phyloP scores from a whole-genome alignment of 2,329 filamentous ascomycete genomes.

The Fusarium pseudocircinatum region DNA sequence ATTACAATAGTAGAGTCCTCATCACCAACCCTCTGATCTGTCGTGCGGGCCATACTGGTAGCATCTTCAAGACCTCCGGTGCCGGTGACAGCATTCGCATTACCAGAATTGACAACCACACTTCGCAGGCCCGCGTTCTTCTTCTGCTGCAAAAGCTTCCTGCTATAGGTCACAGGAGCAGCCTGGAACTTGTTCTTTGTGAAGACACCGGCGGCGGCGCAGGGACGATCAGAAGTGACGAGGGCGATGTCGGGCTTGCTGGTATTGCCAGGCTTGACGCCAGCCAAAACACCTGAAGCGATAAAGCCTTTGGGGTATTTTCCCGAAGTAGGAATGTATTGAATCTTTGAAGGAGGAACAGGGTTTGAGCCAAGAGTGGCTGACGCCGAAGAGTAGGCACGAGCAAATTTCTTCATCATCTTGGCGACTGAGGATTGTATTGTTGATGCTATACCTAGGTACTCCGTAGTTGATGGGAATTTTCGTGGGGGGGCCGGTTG shows the following conservation, averaged over 20 bases:
- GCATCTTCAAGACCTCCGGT: slow-evolving; percentile 91
- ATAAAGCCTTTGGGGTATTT: slow-evolving; percentile 91
- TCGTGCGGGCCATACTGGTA: slow-evolving; percentile 79
- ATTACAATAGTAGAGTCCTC: slow-evolving; percentile 83
- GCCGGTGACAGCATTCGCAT: slow-evolving; percentile 96
- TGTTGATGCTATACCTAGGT: slow-evolving; percentile 8
- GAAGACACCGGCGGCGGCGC: slow-evolving; percentile 90
- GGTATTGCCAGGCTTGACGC: slow-evolving; percentile 93
- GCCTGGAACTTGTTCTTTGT: slow-evolving; percentile 99
- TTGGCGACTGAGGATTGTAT: slow-evolving; percentile 15
- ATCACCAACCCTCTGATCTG: slow-evolving; percentile 69
- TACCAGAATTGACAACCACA: slow-evolving; percentile 93
- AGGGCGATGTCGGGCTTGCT: slow-evolving; percentile 91
- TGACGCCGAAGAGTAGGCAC: slow-evolving; percentile 48
- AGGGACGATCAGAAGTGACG: slow-evolving; percentile 85
- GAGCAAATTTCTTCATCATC: slow-evolving; percentile 47
- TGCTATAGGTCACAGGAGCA: slow-evolving; percentile 88
- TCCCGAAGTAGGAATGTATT: slow-evolving; percentile 86
- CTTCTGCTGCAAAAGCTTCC: slow-evolving; percentile 73
- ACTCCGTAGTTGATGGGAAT: background rate
- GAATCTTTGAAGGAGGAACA: slow-evolving; percentile 83
- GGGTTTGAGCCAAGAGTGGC: slow-evolving; percentile 40
- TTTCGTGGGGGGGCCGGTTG: slow-evolving; percentile 23
- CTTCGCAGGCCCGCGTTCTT: slow-evolving; percentile 77
- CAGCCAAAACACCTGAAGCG: slow-evolving; percentile 87